These are phyloP conservation scores for Carex scoparia DNA, from an alignment of 176 grass and related monocot species.

Conservation along the genomic window DNA sequence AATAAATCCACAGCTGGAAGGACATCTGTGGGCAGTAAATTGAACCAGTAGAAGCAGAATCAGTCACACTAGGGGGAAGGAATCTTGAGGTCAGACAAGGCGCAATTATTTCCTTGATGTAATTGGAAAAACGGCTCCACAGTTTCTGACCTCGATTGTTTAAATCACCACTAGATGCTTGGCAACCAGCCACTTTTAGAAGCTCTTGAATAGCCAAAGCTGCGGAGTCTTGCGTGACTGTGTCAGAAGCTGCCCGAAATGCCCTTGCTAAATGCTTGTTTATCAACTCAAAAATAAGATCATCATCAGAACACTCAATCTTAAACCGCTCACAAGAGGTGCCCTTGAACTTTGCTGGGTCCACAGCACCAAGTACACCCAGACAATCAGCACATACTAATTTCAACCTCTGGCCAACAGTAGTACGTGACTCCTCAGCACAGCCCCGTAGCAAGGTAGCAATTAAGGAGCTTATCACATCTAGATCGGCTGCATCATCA, in stretches of 20 bases:
- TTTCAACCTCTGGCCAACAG: slow-evolving; percentile 84
- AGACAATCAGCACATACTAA: slow-evolving; percentile 86
- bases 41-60: slow-evolving; percentile 53
- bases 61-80: slow-evolving; percentile 55
- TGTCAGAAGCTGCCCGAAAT: slow-evolving; percentile 91
- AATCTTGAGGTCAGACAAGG: slow-evolving; percentile 94
- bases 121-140: slow-evolving; percentile 82
- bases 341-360: slow-evolving; percentile 90
- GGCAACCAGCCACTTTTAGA: slow-evolving; percentile 74
- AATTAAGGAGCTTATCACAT: slow-evolving; percentile 84
- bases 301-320: slow-evolving; percentile 98
- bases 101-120: slow-evolving; percentile 96
- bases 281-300: slow-evolving; percentile 99
- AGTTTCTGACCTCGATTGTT: slow-evolving; percentile 72
- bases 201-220: slow-evolving; percentile 98
- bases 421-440: slow-evolving; percentile 80
- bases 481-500: slow-evolving; percentile 67
- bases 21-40: slow-evolving; percentile 86
- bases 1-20: slow-evolving; percentile 87
- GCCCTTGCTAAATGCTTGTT: slow-evolving; percentile 92
- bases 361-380: slow-evolving; percentile 86
- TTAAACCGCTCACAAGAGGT: slow-evolving; percentile 82
- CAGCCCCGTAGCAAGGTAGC: slow-evolving; percentile 80
- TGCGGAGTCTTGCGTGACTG: slow-evolving; percentile 85
- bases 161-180: slow-evolving; percentile 57